Conservation (phyloP, 176 grass and related monocot genomes). For the Canna indica region DNA sequence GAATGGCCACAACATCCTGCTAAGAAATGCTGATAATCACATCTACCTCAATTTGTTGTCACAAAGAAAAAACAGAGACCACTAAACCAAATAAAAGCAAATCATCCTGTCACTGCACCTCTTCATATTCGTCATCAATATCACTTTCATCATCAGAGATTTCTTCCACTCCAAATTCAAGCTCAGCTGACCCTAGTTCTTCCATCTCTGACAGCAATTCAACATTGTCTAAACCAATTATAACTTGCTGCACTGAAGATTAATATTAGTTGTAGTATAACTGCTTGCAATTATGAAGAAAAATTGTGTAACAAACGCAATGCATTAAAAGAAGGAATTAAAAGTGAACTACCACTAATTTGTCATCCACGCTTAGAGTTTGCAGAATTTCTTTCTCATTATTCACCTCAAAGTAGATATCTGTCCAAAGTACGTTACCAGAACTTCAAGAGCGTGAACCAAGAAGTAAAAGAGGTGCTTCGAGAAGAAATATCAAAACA, state of each 20-base stretch:
- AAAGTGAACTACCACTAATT: conserved; percentile 46
- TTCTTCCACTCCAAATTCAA: conserved; percentile 42
- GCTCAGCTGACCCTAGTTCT: conserved; percentile 12
- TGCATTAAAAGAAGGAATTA: neutral
- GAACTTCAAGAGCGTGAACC: too few relatives aligned
- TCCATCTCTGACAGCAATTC: conserved; percentile 68
- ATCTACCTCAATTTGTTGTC: neutral
- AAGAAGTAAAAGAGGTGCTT: too few relatives aligned
- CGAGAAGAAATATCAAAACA: conserved; percentile 7
- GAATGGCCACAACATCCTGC: conserved; percentile 41
- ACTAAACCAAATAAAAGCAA: neutral
- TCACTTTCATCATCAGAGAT: conserved; percentile 39
- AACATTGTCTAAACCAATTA: conserved; percentile 71
- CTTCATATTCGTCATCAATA: conserved; percentile 45
- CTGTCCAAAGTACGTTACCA: conserved; percentile 36
- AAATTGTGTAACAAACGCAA: neutral
- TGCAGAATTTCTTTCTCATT: conserved; percentile 60
- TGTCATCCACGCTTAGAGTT: conserved; percentile 50
- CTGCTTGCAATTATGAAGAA: too few relatives aligned
- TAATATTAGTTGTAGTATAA: conserved; percentile 18
- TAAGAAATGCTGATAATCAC: conserved; percentile 26
- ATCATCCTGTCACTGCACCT: conserved; percentile 24
- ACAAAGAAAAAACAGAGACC: too few relatives aligned
- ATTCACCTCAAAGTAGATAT: conserved; percentile 94
- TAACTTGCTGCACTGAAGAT: conserved; percentile 59